phyloP scores from a whole-genome alignment of 129 eudicot genomes.

The Lactuca saligna region DNA sequence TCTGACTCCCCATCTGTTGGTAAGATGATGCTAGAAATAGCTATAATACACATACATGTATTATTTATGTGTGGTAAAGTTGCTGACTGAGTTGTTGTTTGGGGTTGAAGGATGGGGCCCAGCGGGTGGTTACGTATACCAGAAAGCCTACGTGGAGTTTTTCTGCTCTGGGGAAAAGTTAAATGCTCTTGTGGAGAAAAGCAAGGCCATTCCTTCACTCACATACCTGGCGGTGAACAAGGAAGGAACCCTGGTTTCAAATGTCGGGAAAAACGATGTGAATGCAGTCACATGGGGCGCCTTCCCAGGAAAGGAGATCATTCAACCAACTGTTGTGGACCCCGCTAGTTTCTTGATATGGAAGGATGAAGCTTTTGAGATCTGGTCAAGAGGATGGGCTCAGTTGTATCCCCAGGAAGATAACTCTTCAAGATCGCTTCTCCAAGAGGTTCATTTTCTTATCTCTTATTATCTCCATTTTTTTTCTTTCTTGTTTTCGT shows the following conservation, averaged over 20 bases:
- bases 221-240: constrained; percentile 86
- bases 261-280: constrained; percentile 53
- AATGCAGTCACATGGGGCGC: constrained; percentile 99
- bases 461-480: background rate
- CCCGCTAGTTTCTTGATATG: constrained; percentile 77
- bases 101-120: constrained; percentile 85
- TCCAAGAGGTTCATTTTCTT: constrained; percentile 64
- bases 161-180: constrained; percentile 79
- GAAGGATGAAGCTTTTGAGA: constrained; percentile 96
- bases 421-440: constrained; percentile 66
- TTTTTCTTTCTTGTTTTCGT: too few species aligned
- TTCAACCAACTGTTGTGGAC: constrained; percentile 95
- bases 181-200: constrained; percentile 65
- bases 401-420: constrained; percentile 61
- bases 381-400: constrained; percentile 98
- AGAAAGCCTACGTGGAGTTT: constrained; percentile 90
- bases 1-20: constrained; percentile 88
- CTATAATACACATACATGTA: background rate
- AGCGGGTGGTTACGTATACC: constrained; percentile 91
- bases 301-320: constrained; percentile 89
- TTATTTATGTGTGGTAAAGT: too few species aligned
- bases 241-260: constrained; percentile 64
- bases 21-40: constrained; percentile 28
- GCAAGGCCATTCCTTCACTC: constrained; percentile 57
- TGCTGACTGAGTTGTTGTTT: background rate